phyloP scores from a whole-genome alignment of 2,329 filamentous ascomycete genomes.

The Pseudocercospora fuligena region DNA sequence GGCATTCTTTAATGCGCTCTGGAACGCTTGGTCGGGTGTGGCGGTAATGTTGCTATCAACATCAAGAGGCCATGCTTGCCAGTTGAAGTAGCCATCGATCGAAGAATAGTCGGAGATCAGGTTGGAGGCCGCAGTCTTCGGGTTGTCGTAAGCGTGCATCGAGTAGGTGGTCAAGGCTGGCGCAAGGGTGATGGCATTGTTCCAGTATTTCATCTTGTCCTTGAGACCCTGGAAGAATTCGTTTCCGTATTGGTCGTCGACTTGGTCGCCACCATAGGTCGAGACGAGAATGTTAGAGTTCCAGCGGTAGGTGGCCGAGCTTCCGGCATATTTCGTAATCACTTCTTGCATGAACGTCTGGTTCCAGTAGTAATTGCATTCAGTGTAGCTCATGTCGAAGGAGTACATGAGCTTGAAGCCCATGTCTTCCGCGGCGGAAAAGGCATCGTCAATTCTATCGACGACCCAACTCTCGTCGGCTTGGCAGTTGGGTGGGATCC shows the following conservation, averaged over 20 bases:
- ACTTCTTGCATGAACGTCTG: constrained; percentile 43
- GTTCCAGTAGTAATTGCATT: constrained; percentile 45
- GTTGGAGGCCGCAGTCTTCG: constrained; percentile 32
- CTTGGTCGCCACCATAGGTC: constrained; percentile 43
- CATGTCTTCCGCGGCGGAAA: constrained; percentile 39
- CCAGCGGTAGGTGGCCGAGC: constrained; percentile 43
- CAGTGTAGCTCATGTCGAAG: constrained; percentile 46
- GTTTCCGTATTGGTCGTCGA: constrained; percentile 41
- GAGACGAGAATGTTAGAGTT: constrained; percentile 45
- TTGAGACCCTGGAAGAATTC: constrained; percentile 44
- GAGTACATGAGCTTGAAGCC: constrained; percentile 46
- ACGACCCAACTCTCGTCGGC: constrained; percentile 39
- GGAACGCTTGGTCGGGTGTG: constrained; percentile 42
- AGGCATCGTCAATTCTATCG: constrained; percentile 45
- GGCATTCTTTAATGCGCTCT: constrained; percentile 40
- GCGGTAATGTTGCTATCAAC: constrained; percentile 39
- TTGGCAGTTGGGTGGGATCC: constrained; percentile 43
- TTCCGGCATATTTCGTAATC: constrained; percentile 40
- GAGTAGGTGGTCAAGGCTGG: constrained; percentile 43
- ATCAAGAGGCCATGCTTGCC: constrained; percentile 47
- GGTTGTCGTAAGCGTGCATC: constrained; percentile 36
- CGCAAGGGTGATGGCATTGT: constrained; percentile 41
- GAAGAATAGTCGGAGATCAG: constrained; percentile 41
- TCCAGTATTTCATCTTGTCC: constrained; percentile 37
- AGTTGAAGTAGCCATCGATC: constrained; percentile 47